phyloP scores from a whole-genome alignment of 306 rosid species.

The Datisca glomerata region DNA sequence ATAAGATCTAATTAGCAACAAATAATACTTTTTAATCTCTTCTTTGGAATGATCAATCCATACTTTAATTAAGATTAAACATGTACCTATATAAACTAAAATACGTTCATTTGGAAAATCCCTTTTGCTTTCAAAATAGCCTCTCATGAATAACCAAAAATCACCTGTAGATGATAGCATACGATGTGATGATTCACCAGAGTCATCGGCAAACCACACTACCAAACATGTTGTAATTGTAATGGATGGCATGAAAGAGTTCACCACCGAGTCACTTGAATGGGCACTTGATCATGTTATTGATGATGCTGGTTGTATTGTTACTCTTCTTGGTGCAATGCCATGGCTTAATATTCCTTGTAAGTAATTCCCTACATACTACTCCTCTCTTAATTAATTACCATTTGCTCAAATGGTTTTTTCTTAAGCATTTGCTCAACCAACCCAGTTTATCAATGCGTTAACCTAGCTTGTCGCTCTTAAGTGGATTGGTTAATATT shows the following conservation, averaged over 20 bases:
- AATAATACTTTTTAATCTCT: no score
- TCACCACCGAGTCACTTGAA: slow-evolving; percentile 29
- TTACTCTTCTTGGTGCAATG: slow-evolving; percentile 51
- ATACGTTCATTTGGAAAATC: no score
- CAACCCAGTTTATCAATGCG: not conserved
- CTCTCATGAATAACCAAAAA: no score
- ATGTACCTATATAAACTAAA: no score
- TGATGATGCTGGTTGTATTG: slow-evolving; percentile 15
- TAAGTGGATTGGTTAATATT: no score
- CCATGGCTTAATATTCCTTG: slow-evolving; percentile 53
- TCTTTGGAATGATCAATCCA: no score
- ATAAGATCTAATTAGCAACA: no score
- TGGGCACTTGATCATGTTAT: slow-evolving; percentile 37
- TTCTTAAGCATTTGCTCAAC: not conserved
- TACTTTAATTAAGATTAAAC: no score
- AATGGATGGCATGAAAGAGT: slow-evolving; percentile 51
- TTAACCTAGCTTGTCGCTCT: no score
- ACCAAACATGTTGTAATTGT: slow-evolving; percentile 31
- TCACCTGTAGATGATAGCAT: no score
- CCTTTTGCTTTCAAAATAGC: no score
- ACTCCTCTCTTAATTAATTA: not conserved
- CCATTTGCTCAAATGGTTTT: not conserved
- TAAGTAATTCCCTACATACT: slow-evolving; percentile 2
- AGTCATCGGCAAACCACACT: slow-evolving; percentile 9
- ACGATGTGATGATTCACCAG: slow-evolving; percentile 5